Evolutionary conservation across 331 rosid genomes (phyloP).

Genomic region (Arachis monticola): DNA sequence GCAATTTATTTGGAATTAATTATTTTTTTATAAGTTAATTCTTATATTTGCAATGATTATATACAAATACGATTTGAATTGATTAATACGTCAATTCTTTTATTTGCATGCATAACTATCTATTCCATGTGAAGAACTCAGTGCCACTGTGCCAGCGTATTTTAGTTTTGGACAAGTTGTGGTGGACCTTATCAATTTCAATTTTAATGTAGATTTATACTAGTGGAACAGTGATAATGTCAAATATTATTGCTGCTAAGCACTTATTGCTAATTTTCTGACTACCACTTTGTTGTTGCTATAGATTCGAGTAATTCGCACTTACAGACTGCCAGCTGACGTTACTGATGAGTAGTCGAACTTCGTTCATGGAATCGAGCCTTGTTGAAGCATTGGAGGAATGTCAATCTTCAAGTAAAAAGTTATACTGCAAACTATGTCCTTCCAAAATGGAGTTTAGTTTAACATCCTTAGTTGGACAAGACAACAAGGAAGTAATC

Average conservation of each 20-base stretch:
- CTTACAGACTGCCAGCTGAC: slow-evolving; percentile 45
- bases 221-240: background rate
- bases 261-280: slow-evolving; percentile 23
- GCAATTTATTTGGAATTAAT: background rate
- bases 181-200: too few relatives aligned
- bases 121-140: background rate
- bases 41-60: too few relatives aligned
- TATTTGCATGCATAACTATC: background rate
- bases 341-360: slow-evolving; percentile 34
- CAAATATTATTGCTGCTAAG: slow-evolving; percentile 14
- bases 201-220: too few relatives aligned
- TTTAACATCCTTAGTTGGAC: background rate
- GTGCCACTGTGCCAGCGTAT: too few relatives aligned
- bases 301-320: slow-evolving; percentile 57
- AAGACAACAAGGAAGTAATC: too few relatives aligned
- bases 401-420: slow-evolving; percentile 14
- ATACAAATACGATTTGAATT: background rate
- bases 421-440: background rate
- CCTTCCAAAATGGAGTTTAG: background rate
- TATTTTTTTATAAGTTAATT: background rate
- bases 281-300: slow-evolving; percentile 29
- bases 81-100: too few relatives aligned
- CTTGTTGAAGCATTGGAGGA: slow-evolving; percentile 1
- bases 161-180: too few relatives aligned
- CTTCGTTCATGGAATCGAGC: slow-evolving; percentile 12